Evolutionary conservation across 129 eudicot genomes (phyloP).

Genomic region (Flaveria robusta): DNA sequence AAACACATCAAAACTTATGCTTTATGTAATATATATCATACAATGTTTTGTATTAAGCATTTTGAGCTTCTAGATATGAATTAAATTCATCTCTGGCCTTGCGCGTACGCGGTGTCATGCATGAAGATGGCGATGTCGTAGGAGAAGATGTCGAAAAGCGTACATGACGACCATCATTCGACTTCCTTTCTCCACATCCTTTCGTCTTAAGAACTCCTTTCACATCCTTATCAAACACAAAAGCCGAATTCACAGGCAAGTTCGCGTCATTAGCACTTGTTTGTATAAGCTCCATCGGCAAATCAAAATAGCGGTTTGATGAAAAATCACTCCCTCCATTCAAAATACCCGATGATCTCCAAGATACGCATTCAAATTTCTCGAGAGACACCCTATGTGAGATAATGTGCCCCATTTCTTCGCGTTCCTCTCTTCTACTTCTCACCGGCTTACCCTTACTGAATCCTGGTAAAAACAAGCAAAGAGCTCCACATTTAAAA

Average conservation of each 20-base stretch:
- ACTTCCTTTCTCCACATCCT: constrained; percentile 33
- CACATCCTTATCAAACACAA: constrained; percentile 70
- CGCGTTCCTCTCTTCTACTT: constrained; percentile 37
- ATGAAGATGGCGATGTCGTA: constrained; percentile 41
- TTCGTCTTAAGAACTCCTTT: constrained; percentile 56
- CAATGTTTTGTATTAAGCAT: constrained; percentile 33
- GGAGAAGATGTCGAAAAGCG: constrained; percentile 66
- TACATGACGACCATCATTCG: constrained; percentile 56
- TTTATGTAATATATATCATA: background rate
- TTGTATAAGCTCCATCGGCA: constrained; percentile 79
- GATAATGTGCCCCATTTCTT: constrained; percentile 41
- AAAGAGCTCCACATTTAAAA: constrained; percentile 76
- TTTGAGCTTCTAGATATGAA: constrained; percentile 77
- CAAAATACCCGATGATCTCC: constrained; percentile 61
- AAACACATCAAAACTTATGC: constrained; percentile 1
- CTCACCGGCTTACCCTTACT: constrained; percentile 70
- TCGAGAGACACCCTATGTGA: constrained; percentile 73
- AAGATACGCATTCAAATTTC: constrained; percentile 86
- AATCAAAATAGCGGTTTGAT: constrained; percentile 63
- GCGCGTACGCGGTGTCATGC: constrained; percentile 51
- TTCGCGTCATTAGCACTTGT: constrained; percentile 58
- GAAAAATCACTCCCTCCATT: constrained; percentile 44
- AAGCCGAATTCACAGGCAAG: constrained; percentile 70
- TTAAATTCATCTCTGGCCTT: constrained; percentile 66
- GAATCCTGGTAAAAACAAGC: constrained; percentile 76